Evolutionary conservation across 495 filamentous ascomycete genomes (phyloP).

Genomic region (Tuber calosporum): DNA sequence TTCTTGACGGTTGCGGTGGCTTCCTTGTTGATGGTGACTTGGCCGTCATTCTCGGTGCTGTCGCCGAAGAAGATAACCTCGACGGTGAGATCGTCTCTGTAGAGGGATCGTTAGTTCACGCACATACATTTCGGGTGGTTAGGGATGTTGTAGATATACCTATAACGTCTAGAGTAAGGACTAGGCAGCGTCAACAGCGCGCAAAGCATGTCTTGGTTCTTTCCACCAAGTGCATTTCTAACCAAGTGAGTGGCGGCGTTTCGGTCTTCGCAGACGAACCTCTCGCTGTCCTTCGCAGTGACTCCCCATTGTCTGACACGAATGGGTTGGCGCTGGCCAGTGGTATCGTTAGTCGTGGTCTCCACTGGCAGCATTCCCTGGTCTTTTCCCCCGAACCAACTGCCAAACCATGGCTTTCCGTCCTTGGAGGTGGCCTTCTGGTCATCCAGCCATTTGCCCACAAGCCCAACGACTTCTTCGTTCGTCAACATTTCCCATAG

Average conservation of each 20-base stretch:
- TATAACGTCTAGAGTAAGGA: constrained; percentile 81
- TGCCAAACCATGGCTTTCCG: constrained; percentile 48
- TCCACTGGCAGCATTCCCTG: constrained; percentile 52
- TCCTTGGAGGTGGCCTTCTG: constrained; percentile 49
- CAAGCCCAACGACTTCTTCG: constrained; percentile 93
- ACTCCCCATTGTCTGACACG: constrained; percentile 80
- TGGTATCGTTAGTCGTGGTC: constrained; percentile 21
- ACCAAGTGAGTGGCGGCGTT: constrained; percentile 95
- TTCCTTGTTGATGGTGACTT: constrained; percentile 74
- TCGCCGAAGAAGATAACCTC: constrained; percentile 98
- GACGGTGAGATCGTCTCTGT: constrained; percentile 87
- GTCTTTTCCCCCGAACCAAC: constrained; percentile 28
- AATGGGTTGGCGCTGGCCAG: constrained; percentile 53
- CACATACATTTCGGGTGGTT: not conserved
- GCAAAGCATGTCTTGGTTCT: constrained; percentile 88
- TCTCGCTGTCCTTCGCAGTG: constrained; percentile 56
- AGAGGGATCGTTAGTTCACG: constrained; percentile 7
- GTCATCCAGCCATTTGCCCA: constrained; percentile 91
- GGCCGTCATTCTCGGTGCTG: constrained; percentile 59
- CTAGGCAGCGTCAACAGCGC: constrained; percentile 85
- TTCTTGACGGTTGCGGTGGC: constrained; percentile 58
- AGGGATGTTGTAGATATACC: constrained; percentile 49
- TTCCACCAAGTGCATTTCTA: constrained; percentile 89
- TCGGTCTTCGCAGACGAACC: constrained; percentile 91
- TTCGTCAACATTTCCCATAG: constrained; percentile 99